Conservation (phyloP, 805 yeast species). For the Kodamaea sagamina region DNA sequence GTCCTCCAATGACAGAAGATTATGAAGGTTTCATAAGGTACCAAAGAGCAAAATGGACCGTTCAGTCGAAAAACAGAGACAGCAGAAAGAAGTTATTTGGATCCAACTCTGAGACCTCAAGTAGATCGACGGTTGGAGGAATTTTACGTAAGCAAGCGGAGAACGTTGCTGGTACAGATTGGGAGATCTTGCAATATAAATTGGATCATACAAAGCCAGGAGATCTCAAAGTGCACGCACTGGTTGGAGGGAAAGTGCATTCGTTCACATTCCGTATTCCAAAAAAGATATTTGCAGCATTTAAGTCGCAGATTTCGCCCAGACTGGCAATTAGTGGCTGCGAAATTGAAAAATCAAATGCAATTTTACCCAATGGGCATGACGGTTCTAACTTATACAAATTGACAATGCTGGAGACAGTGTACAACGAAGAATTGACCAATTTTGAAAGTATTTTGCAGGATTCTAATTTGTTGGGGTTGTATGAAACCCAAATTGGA, state of each 20-base stretch:
- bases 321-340: constrained; percentile 38
- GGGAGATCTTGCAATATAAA: constrained; percentile 83
- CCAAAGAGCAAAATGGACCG: constrained; percentile 86
- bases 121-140: constrained; percentile 62
- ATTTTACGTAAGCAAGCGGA: constrained; percentile 80
- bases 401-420: constrained; percentile 67
- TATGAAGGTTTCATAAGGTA: constrained; percentile 68
- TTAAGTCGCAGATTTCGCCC: constrained; percentile 51
- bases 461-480: constrained; percentile 59
- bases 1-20: constrained; percentile 69
- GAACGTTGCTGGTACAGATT: constrained; percentile 68
- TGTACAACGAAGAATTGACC: constrained; percentile 54
- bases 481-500: constrained; percentile 74
- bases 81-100: constrained; percentile 84
- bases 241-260: constrained; percentile 73
- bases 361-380: constrained; percentile 71
- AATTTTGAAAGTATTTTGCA: constrained; percentile 65
- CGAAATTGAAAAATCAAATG: constrained; percentile 57
- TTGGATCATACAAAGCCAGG: constrained; percentile 61
- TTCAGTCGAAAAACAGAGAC: constrained; percentile 68
- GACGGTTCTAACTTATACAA: constrained; percentile 56
- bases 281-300: constrained; percentile 68
- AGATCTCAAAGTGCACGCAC: constrained; percentile 69
- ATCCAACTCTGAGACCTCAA: constrained; percentile 49
- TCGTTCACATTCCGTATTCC: constrained; percentile 72